Base-by-base conservation (phyloP, 2,329 filamentous ascomycete genomes). In the Aspergillus transmontanensis region DNA sequence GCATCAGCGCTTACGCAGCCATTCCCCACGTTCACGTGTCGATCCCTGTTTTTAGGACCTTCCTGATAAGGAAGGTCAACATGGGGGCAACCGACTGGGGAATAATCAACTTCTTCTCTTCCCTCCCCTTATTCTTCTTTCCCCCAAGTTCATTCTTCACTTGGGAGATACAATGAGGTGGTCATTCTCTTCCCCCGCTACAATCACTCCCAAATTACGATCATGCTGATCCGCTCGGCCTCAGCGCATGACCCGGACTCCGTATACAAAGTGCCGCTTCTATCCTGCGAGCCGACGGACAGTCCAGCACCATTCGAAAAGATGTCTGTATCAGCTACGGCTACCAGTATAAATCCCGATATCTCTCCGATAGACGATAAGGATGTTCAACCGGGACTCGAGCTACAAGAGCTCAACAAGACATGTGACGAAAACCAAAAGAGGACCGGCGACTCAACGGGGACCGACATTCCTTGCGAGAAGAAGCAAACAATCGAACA, bases 401-500 rank as follows among this genome's bases (percentile, higher is more conserved):
- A 62, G 19, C 23, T 67, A 19, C 56, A 60, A 11, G 21, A 57
- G 30, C 34, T 61, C 10, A 50, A 63, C 9, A 43, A 28, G 30
- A 34, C 61, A 34, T 60, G 28, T 10, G 54, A 64, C 2, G 55
- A 50, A 4, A 58, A 48, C 6, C 57, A 63, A 12, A 60, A 64
- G 43, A 57, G 56, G n/a, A 58, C 60, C 23, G 11, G 43, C 43
- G 26, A 50, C 4, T 59, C 65, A 2, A 57, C 53, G 4, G 64
- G 61, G 6, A 66, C 67, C 10, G 68, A 70, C 28, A 57, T 50
- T 2, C 59, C 66, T 10, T 57, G 65, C 4, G 64, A 57, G n/a
- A 57, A 63, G 9, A 56, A 50, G 12, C 23, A 50, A 10, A 19
- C 14, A 2, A 28, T 11, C 16, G 30, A 45, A n/a, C 41, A 34